Conservation (phyloP, 2,329 filamentous ascomycete species). For the Raffaelea albimanens region DNA sequence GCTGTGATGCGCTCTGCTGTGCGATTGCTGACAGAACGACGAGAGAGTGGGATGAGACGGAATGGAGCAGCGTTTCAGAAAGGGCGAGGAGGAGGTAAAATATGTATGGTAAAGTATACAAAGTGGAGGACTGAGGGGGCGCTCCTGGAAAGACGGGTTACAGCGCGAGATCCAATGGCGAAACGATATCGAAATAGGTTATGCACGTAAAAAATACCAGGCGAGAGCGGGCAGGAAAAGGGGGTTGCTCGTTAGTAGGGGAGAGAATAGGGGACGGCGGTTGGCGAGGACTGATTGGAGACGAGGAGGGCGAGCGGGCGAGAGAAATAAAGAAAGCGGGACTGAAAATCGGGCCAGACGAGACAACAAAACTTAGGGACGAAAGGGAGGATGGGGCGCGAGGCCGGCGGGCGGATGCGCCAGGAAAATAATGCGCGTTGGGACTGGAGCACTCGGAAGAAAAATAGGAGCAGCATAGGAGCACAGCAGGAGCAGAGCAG, state of each 20-base stretch:
- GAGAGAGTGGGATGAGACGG: background rate
- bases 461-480: background rate
- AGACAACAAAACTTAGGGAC: background rate
- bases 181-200: no score
- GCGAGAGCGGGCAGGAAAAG: background rate
- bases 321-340: background rate
- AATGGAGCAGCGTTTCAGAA: background rate
- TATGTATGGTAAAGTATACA: constrained; percentile 1
- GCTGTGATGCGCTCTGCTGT: no score
- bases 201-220: no score
- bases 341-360: background rate
- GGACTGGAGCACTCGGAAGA: no score
- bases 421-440: no score
- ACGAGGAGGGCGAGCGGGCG: background rate
- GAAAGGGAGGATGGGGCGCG: no score
- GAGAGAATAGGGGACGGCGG: background rate
- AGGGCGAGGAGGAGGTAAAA: background rate
- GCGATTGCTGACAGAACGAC: no score
- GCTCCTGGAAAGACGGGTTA: background rate
- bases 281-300: background rate
- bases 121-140: background rate
- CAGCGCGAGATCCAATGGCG: no score
- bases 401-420: no score
- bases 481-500: background rate
- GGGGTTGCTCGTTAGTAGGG: background rate